phyloP scores from a whole-genome alignment of 805 yeast genomes.

The Kregervanrija fluxuum region DNA sequence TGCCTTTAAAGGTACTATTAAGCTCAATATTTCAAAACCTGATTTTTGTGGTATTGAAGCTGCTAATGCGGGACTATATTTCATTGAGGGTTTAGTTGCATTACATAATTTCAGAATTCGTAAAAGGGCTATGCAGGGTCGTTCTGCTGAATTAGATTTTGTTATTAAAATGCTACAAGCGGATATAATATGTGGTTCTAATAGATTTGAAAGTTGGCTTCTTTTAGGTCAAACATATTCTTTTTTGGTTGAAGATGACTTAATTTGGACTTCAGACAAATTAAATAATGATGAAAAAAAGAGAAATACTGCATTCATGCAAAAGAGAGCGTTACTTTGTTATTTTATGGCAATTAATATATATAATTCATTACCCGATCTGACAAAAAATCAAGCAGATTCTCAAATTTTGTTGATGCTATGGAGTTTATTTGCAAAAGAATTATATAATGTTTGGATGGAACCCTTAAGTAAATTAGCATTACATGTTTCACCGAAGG shows the following conservation, averaged over 20 bases:
- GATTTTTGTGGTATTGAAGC: slow-evolving; percentile 28
- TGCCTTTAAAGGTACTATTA: slow-evolving; percentile 44
- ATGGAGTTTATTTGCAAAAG: slow-evolving; percentile 50
- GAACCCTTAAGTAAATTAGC: slow-evolving; percentile 61
- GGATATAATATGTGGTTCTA: slow-evolving; percentile 62
- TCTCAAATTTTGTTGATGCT: slow-evolving; percentile 33
- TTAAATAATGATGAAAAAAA: slow-evolving; percentile 57
- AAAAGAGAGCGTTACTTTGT: slow-evolving; percentile 64
- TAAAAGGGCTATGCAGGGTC: slow-evolving; percentile 70
- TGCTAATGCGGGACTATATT: slow-evolving; percentile 54
- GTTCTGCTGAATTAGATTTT: slow-evolving; percentile 73
- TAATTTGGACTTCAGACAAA: slow-evolving; percentile 89
- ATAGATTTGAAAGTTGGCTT: slow-evolving; percentile 80
- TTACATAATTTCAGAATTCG: slow-evolving; percentile 64
- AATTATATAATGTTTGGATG: slow-evolving; percentile 50
- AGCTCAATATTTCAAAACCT: slow-evolving; percentile 22
- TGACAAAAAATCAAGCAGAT: slow-evolving; percentile 18
- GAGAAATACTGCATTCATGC: slow-evolving; percentile 51
- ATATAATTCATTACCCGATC: slow-evolving; percentile 18
- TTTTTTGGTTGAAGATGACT: slow-evolving; percentile 75
- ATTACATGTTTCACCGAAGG: slow-evolving; percentile 31
- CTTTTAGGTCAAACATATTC: slow-evolving; percentile 75
- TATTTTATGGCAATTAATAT: slow-evolving; percentile 65
- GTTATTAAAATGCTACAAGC: slow-evolving; percentile 57
- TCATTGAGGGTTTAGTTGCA: slow-evolving; percentile 58